Evolutionary conservation across 2,329 filamentous ascomycete species (phyloP).

Genomic region (Sarocladiaceae sp.): DNA sequence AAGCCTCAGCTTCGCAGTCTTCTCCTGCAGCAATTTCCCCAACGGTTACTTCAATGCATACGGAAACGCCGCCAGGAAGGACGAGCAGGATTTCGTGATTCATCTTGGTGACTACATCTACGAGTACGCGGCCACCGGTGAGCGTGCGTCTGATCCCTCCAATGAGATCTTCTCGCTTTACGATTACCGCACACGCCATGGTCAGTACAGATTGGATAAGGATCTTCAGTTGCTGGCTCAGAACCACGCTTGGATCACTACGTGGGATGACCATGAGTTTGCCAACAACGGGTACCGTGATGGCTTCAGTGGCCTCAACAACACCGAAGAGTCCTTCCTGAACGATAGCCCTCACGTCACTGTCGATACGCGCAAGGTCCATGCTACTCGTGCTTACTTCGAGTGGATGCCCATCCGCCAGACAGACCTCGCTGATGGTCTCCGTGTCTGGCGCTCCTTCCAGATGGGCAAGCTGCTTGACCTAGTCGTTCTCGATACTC

Average conservation of each 20-base stretch:
- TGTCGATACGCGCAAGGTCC: slow-evolving; percentile 70
- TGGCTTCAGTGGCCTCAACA: slow-evolving; percentile 57
- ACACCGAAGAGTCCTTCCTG: slow-evolving; percentile 63
- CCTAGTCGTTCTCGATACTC: slow-evolving; percentile 64
- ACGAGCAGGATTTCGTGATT: slow-evolving; percentile 56
- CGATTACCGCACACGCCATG: slow-evolving; percentile 39
- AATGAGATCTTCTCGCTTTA: slow-evolving; percentile 29
- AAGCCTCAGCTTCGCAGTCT: slow-evolving; percentile 60
- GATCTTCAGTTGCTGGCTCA: slow-evolving; percentile 37
- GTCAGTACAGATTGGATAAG: slow-evolving; percentile 34
- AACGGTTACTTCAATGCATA: slow-evolving; percentile 56
- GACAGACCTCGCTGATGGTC: slow-evolving; percentile 64
- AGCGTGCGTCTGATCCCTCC: slow-evolving; percentile 24
- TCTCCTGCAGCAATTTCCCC: slow-evolving; percentile 65
- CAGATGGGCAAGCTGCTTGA: slow-evolving; percentile 62
- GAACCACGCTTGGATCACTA: slow-evolving; percentile 40
- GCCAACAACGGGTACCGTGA: slow-evolving; percentile 63
- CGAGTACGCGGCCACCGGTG: slow-evolving; percentile 52
- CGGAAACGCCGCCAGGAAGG: slow-evolving; percentile 54
- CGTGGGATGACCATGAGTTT: slow-evolving; percentile 48
- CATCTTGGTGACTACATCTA: slow-evolving; percentile 63
- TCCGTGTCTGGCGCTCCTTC: slow-evolving; percentile 66
- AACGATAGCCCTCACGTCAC: slow-evolving; percentile 48
- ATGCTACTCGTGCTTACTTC: slow-evolving; percentile 67
- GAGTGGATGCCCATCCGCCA: slow-evolving; percentile 53